Evolutionary conservation across 495 filamentous ascomycete species (phyloP), one percentile per base, ranked within the genome.

Genomic region (Pseudoneurospora amorphoporcata): DNA sequence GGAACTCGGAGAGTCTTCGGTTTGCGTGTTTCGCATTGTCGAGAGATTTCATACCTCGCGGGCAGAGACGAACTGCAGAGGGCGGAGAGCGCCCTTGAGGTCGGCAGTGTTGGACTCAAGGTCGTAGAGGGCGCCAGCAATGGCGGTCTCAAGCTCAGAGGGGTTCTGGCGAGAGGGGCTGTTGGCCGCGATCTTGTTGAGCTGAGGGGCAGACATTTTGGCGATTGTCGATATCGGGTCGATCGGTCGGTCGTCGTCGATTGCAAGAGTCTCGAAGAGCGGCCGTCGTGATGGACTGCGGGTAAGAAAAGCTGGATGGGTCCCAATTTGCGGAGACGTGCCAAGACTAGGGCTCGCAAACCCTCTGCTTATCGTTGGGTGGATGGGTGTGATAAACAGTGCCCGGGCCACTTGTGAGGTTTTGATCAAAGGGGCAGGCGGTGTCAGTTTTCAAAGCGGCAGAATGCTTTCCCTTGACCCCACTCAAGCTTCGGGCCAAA

Each of bases 141-240:
- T 95, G 86, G 83, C 92, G 81, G 87, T 90, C 92, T 99, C 95
- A 77, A 97, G 88, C 89, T 99, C 95, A 73, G 93, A 95, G 75
- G 95, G 95, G 84, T 89, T 93, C 83, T 91, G 87, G 86, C 94
- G 90, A 82, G 94, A 97, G 65, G 94, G 91, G 88, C 93, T 97
- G 89, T 94, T 98, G 78, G 90, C 84, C 82, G 95, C 94, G 84
- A 99, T 98, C 93, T 98, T 98, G 91, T 95, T 95, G 84, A 95
- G 86, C 81, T 91, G 87, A 71, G 86, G 91, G 77, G 83, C 77
- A 78, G 77, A 80, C 84, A 86, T 86, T 77, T 76, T 84, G 82
- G 81, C 83, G 80, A 80, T 79, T 79, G 79, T 78, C 77, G 77
- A 72, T 71, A 75, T 69, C 77, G 70, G 43, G 70, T 73, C 74